These are phyloP conservation scores for Crithidia mellificae DNA, from an alignment of 208 protist genomes.

Conservation along the genomic window DNA sequence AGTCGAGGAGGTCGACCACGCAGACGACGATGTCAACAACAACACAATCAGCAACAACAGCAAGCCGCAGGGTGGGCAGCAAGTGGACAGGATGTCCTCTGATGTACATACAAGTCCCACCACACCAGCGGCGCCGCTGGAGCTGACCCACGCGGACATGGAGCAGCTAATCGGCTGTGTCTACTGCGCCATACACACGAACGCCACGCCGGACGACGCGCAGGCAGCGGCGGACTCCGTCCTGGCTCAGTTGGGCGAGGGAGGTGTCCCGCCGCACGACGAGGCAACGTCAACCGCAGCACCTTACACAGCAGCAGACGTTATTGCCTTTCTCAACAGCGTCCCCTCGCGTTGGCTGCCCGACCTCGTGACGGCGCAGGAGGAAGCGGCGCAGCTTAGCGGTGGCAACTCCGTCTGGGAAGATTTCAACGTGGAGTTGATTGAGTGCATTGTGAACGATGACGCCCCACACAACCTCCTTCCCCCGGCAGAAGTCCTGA, in stretches of 20 bases:
- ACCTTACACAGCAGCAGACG: conserved; percentile 45
- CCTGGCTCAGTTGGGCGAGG: conserved; percentile 12
- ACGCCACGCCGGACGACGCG: conserved; percentile 33
- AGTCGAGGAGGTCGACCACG: conserved; percentile 10
- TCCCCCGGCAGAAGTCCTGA: conserved; percentile 51
- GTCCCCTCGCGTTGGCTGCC: conserved; percentile 53
- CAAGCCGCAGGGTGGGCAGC: not conserved
- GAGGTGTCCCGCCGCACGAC: not conserved
- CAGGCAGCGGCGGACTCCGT: not conserved
- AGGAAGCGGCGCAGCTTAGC: conserved; percentile 8
- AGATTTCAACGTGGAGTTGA: conserved; percentile 47
- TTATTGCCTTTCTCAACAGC: conserved; percentile 47
- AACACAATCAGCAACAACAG: no score
- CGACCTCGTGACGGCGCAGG: conserved; percentile 27
- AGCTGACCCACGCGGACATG: conserved; percentile 57
- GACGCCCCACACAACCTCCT: conserved; percentile 64
- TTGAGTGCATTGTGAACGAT: conserved; percentile 76
- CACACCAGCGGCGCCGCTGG: conserved; percentile 11
- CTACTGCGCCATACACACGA: conserved; percentile 65
- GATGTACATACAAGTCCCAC: conserved; percentile 31
- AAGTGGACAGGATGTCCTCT: not conserved
- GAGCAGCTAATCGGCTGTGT: conserved; percentile 57
- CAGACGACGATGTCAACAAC: no score
- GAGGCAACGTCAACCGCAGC: conserved; percentile 3
- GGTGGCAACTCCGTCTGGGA: conserved; percentile 18